Base-by-base conservation (phyloP, 345 rosid species). In the Angophora floribunda region DNA sequence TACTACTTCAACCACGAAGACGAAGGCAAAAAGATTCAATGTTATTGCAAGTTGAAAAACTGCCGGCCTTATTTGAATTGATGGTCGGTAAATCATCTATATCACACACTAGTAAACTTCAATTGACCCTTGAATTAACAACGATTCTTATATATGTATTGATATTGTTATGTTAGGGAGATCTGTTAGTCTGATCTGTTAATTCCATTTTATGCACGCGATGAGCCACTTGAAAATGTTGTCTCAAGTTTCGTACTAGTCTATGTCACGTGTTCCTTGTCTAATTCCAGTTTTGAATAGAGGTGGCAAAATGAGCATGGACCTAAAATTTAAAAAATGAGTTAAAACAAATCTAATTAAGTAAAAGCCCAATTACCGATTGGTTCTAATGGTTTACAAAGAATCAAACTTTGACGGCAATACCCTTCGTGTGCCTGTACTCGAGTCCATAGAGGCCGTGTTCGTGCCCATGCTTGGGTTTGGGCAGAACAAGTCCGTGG, bases 1-100 rank as follows among this genome's bases (percentile, higher is more conserved):
- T 94, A 94, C 88, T 93, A 93, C 90, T 94, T 94, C 78, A 94
- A 92, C 92, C 91, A 91, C 51, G 94, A 94, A 89, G 95, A 94
- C 87, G 93, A 93, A 91, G 94, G 96, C 32, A 93, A 93, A 89
- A 93, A 93, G 89, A 94, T 93, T 24, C 92, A 92, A 9, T 92
- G 96, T 85, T 91, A 92, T 86, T 93, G 94, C 90, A 91, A 92
- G 90, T 91, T 95, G n/a, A 94, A 90, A 84, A 92, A 94, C 87
- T 94, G 96, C 91, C 91, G 94, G 90, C 92, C 89, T 28, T 93
- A 90, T 87, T 85, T 94, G 90, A 94, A 94, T 86, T 94, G 89
- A 93, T 88, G 78, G 51, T 22, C 28, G 86, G 41, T 51, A 82
- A 82, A 82, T 82, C 49, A 11, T 82, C 51, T 82, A 51, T 21